A percentile compares a stretch with the other conserved stretches of the same genome.
phyloP scores from a whole-genome alignment of 1,284 basidiomycete species.

The Ustilago curta region DNA sequence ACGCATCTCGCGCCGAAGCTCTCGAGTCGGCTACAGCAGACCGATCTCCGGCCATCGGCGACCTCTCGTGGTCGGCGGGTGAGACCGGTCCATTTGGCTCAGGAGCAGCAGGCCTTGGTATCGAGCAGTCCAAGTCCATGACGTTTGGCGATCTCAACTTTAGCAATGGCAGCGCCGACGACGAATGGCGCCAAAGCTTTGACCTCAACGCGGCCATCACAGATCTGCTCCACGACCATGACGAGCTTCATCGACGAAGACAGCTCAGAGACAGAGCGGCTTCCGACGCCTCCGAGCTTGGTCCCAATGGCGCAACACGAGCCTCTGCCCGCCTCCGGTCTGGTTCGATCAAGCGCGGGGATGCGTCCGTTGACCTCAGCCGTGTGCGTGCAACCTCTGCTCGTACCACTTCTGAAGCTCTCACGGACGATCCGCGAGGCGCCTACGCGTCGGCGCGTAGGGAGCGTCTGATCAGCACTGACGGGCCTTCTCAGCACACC shows the following conservation, averaged over 20 bases:
- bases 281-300: conserved; percentile 32
- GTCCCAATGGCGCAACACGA: conserved; percentile 3
- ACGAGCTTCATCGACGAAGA: conserved; percentile 46
- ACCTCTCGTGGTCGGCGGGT: conserved; percentile 61
- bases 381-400: conserved; percentile 5
- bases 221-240: conserved; percentile 60
- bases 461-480: conserved; percentile 30
- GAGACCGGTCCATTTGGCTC: conserved; percentile 61
- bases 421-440: conserved; percentile 16
- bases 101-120: conserved; percentile 19
- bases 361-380: conserved; percentile 15
- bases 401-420: not conserved
- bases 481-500: conserved; percentile 12
- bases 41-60: conserved; percentile 54
- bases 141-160: conserved; percentile 36
- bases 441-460: conserved; percentile 15
- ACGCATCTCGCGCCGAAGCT: conserved; percentile 13
- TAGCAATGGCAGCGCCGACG: conserved; percentile 28
- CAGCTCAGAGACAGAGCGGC: conserved; percentile 38
- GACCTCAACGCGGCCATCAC: conserved; percentile 64
- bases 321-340: conserved; percentile 13
- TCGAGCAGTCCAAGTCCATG: conserved; percentile 38
- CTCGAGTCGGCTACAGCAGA: conserved; percentile 7
- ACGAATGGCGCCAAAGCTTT: conserved; percentile 56
- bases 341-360: conserved; percentile 20